Evolutionary conservation across 345 rosid species (phyloP).

Genomic region (Moricandia moricandioides): DNA sequence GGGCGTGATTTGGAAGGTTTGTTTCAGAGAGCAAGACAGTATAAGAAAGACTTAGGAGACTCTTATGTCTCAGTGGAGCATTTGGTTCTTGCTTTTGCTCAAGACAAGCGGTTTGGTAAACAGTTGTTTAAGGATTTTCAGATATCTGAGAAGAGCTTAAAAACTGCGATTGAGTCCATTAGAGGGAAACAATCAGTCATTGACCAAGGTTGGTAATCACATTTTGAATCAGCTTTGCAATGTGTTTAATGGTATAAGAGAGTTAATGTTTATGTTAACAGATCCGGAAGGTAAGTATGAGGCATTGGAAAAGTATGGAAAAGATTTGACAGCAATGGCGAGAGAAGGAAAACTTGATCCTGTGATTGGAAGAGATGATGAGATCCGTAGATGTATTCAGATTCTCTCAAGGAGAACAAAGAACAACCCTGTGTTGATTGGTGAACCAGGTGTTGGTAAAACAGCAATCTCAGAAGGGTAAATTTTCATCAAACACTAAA

Average conservation of each 20-base stretch:
- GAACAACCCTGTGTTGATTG: constrained; percentile 96
- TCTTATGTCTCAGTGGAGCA: constrained; percentile 95
- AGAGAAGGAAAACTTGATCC: constrained; percentile 96
- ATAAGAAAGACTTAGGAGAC: constrained; percentile 87
- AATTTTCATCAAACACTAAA: constrained; percentile 4
- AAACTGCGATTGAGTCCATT: constrained; percentile 81
- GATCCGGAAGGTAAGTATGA: constrained; percentile 99
- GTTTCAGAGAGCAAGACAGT: constrained; percentile 74
- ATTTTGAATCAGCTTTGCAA: background rate
- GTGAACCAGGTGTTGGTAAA: constrained; percentile 99
- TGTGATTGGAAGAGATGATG: constrained; percentile 98
- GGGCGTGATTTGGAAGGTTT: constrained; percentile 93
- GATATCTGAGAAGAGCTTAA: constrained; percentile 58
- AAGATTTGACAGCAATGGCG: constrained; percentile 97
- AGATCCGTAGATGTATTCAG: constrained; percentile 96
- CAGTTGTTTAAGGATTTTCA: constrained; percentile 84
- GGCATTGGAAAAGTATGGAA: constrained; percentile 92
- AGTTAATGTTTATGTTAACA: constrained; percentile 31
- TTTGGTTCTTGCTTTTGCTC: constrained; percentile 77
- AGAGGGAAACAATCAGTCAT: constrained; percentile 97
- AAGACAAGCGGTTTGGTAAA: constrained; percentile 89
- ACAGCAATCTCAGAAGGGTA: constrained; percentile 99
- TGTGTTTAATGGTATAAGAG: background rate
- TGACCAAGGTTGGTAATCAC: constrained; percentile 67
- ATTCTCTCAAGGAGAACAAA: constrained; percentile 98